phyloP scores from a whole-genome alignment of 2,329 filamentous ascomycete genomes.

The Diaporthe sp. region DNA sequence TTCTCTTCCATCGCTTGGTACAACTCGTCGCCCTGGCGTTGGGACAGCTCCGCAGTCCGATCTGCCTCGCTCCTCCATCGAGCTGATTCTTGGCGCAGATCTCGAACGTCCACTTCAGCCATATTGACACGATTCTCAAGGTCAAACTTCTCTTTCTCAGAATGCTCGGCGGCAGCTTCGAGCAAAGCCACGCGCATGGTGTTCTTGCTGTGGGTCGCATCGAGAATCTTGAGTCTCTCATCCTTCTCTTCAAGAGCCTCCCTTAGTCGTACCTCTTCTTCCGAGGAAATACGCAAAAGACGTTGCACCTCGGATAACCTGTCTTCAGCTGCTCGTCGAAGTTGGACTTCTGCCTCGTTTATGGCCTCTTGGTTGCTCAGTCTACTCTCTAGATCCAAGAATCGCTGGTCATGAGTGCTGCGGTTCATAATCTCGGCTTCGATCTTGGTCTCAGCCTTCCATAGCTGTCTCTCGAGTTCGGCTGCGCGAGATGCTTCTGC shows the following conservation, averaged over 20 bases:
- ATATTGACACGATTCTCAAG: slow-evolving; percentile 68
- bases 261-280: slow-evolving; percentile 78
- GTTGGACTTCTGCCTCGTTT: slow-evolving; percentile 74
- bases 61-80: slow-evolving; percentile 75
- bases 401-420: slow-evolving; percentile 71
- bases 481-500: slow-evolving; percentile 62
- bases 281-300: slow-evolving; percentile 76
- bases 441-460: slow-evolving; percentile 70
- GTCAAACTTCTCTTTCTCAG: slow-evolving; percentile 68
- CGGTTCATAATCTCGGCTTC: slow-evolving; percentile 74
- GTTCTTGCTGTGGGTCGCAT: slow-evolving; percentile 68
- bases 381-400: slow-evolving; percentile 78
- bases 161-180: slow-evolving; percentile 74
- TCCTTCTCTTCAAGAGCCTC: slow-evolving; percentile 78
- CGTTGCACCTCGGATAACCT: slow-evolving; percentile 80
- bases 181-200: slow-evolving; percentile 76
- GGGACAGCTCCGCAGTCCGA: slow-evolving; percentile 66
- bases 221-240: slow-evolving; percentile 72
- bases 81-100: slow-evolving; percentile 69
- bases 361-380: slow-evolving; percentile 74
- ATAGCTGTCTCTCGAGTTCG: slow-evolving; percentile 68
- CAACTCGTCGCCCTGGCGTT: slow-evolving; percentile 64
- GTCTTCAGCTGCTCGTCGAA: slow-evolving; percentile 78
- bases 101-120: slow-evolving; percentile 68
- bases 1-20: slow-evolving; percentile 69